Base-by-base conservation (phyloP, 768 basidiomycete species). In the Pluteus cervinus region DNA sequence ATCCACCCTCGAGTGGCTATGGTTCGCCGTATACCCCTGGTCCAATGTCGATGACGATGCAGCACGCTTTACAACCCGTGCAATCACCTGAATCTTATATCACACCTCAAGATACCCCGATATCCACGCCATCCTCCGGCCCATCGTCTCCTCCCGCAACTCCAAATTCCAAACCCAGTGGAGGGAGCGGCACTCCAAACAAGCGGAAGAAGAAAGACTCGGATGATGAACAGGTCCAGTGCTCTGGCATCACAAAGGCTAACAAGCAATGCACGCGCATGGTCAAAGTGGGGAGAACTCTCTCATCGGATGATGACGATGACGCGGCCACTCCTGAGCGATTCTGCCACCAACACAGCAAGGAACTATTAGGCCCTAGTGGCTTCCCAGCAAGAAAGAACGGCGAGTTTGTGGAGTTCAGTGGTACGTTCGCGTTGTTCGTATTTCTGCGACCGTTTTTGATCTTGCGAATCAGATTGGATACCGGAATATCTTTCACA, bases 311-410 rank as follows among this genome's bases (percentile, higher is more conserved):
- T 24, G 52, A 50, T 25, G 58, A 66, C 12, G 47, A 46, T 15
- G 54, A 49, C 18, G 49, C 45, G 20, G 40, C 50, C n/a, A 39
- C 42, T 7, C 39, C 66, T 7, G 62, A 68, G 30, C 53, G 69
- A 12, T 86, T 78, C 54, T 87, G 84, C 46, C 64, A 66, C 53
- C 77, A 84, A 50, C 87, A 89, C 47, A 58, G 59, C 15, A 73
- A 76, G 42, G 71, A 69, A 32, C 50, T 84, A 25, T 57, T 80
- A 24, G 51, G 50, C 1, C 71, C 71, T 7, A 62, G 60, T 5
- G 81, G 82, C 9, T 83, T 76, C 46, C 79, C 78, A 49, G 60
- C 71, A n/a, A 60, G 63, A 31, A 71, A 65, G 37, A 63, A 56
- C 20, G 65, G 63, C 10, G 63, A 60, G 41, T 81, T 71, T 65